These are phyloP conservation scores for Meyerozyma carpophila DNA, from an alignment of 1,139 yeast species.

Conservation along the genomic window DNA sequence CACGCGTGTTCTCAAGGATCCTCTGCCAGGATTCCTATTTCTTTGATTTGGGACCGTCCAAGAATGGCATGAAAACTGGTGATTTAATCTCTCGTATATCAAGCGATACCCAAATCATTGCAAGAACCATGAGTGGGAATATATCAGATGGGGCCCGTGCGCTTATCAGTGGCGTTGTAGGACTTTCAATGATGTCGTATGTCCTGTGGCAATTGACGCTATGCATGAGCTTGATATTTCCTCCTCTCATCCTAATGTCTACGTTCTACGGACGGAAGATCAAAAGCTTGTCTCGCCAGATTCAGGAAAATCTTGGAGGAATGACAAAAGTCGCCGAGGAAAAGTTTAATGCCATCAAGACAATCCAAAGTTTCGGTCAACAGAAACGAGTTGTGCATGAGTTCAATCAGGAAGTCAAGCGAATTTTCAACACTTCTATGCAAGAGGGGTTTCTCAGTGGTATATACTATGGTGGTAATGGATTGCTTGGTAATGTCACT, in stretches of 20 bases:
- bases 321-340: conserved; percentile 90
- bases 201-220: conserved; percentile 78
- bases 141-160: conserved; percentile 89
- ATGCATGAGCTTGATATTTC: conserved; percentile 71
- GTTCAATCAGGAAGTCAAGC: conserved; percentile 62
- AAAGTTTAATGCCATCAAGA: conserved; percentile 76
- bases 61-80: conserved; percentile 66
- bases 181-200: conserved; percentile 80
- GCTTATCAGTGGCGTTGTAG: conserved; percentile 71
- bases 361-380: conserved; percentile 86
- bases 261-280: conserved; percentile 76
- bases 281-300: conserved; percentile 64
- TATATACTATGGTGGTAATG: conserved; percentile 71
- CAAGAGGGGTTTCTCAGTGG: conserved; percentile 78
- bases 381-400: conserved; percentile 51
- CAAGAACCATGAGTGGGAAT: conserved; percentile 82
- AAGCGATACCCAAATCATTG: conserved; percentile 85
- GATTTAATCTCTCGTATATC: conserved; percentile 86
- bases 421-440: conserved; percentile 69
- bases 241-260: conserved; percentile 75
- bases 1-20: conserved; percentile 69
- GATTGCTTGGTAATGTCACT: conserved; percentile 75
- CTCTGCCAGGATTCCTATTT: conserved; percentile 87
- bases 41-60: conserved; percentile 68
- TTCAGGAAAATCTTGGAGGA: conserved; percentile 83